phyloP scores from a whole-genome alignment of 2,329 filamentous ascomycete species.

The Zymoseptoria passerinii region DNA sequence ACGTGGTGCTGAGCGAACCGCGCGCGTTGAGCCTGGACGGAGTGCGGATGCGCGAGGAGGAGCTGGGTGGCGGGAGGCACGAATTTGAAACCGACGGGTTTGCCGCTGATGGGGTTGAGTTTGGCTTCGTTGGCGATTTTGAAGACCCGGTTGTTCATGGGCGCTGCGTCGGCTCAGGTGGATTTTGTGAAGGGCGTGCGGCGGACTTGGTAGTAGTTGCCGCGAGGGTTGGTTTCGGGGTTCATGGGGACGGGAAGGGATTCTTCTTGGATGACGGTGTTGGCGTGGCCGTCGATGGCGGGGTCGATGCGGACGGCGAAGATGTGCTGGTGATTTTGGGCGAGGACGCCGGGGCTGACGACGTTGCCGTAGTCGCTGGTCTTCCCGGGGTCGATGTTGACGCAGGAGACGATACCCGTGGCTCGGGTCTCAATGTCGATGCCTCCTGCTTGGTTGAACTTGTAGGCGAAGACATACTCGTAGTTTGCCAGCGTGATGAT shows the following conservation, averaged over 20 bases:
- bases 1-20: conserved; percentile 45
- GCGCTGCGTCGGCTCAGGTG: conserved; percentile 20
- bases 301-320: conserved; percentile 60
- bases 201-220: conserved; percentile 52
- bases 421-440: conserved; percentile 55
- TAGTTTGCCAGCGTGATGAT: conserved; percentile 63
- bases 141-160: conserved; percentile 48
- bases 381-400: conserved; percentile 47
- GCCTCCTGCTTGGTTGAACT: conserved; percentile 56
- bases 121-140: conserved; percentile 45
- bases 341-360: conserved; percentile 55
- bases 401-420: conserved; percentile 58
- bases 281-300: conserved; percentile 49
- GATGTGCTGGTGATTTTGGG: conserved; percentile 63
- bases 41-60: conserved; percentile 39
- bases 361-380: conserved; percentile 47
- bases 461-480: conserved; percentile 58
- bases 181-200: conserved; percentile 24
- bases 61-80: conserved; percentile 42
- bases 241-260: conserved; percentile 43
- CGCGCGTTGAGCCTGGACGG: conserved; percentile 39
- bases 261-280: conserved; percentile 48
- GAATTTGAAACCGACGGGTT: conserved; percentile 44
- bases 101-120: conserved; percentile 40
- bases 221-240: conserved; percentile 50